Evolutionary conservation across 2,329 filamentous ascomycete species (phyloP), one percentile per base, ranked within the genome.

Genomic region (Hypoxylon sp.): DNA sequence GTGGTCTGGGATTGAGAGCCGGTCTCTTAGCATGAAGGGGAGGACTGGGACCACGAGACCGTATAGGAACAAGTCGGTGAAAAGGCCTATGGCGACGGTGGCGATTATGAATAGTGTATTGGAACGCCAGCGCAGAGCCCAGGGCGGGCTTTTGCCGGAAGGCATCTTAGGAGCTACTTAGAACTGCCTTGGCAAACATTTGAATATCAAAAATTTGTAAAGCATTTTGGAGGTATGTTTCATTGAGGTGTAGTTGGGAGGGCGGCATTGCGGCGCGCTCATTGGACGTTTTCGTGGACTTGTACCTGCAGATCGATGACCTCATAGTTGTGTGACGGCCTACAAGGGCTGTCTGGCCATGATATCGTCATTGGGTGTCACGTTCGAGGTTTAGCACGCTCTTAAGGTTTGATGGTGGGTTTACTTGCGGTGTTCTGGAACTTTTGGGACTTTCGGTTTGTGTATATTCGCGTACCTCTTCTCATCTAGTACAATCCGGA

Each of bases 31-130:
- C 78, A 89, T 82, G 68, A 86, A 89, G 0, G 87, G 87, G 1
- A 89, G 77, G 7, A 89, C 83, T 0, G 87, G 87, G 0, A 89
- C 86, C 14, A 89, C 80, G 2, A 89, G 79, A 1, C 85, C 85
- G 73, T 89, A 89, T 1, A 89, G 80, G 74, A 89, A 89, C 11
- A 89, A 77, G 72, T 89, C 87, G 0, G 85, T 86, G 72, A 88
- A 89, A 1, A 87, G 81, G 46, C 84, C 85, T 19, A 86, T 77
- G 2, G 81, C 83, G 11, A 90, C 85, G 2, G 87, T 89, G 5
- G 82, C 76, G 41, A 88, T 75, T 69, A 90, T 89, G 79, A 90
- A 90, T 49, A 83, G 72, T 2, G 85, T 86, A 57, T 84, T 86
- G 10, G 87, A 88, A n/a, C 88, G 83, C 83, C 85, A 87, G 23